Evolutionary conservation across 345 rosid genomes (phyloP).

Genomic region (Chamaenerion angustifolium): DNA sequence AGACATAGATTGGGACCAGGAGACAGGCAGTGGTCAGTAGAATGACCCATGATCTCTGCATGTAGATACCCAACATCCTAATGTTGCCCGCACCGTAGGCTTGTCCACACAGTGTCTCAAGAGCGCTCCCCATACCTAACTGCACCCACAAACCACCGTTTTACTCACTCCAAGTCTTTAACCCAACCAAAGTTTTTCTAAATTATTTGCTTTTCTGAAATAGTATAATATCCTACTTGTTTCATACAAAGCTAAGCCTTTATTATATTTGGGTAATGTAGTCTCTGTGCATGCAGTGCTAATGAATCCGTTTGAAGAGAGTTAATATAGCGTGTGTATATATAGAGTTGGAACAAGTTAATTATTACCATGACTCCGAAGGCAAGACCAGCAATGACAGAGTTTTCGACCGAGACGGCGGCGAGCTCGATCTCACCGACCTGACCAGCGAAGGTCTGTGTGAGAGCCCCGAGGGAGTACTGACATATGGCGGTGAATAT

Average conservation of each 20-base stretch:
- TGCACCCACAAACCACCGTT: slow-evolving; percentile 9
- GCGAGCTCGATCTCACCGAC: slow-evolving; percentile 73
- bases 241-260: too few species aligned
- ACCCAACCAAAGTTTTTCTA: background rate
- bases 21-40: slow-evolving; percentile 43
- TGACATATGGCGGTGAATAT: slow-evolving; percentile 61
- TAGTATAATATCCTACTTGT: too few species aligned
- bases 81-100: slow-evolving; percentile 70
- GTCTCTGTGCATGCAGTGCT: too few species aligned
- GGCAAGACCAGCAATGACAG: slow-evolving; percentile 69
- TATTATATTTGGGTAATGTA: background rate
- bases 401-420: slow-evolving; percentile 74
- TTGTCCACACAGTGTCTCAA: slow-evolving; percentile 87
- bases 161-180: too few species aligned
- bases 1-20: slow-evolving; percentile 55
- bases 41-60: slow-evolving; percentile 95
- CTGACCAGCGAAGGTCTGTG: slow-evolving; percentile 64
- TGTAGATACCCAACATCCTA: slow-evolving; percentile 72
- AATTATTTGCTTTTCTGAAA: too few species aligned
- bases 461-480: slow-evolving; percentile 79
- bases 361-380: slow-evolving; percentile 53
- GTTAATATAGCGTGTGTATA: too few species aligned
- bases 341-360: too few species aligned
- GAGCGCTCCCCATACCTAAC: slow-evolving; percentile 92
- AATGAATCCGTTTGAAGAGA: too few species aligned